Conservation (phyloP, 179 eudicot genomes). For the Camellia oleifera region DNA sequence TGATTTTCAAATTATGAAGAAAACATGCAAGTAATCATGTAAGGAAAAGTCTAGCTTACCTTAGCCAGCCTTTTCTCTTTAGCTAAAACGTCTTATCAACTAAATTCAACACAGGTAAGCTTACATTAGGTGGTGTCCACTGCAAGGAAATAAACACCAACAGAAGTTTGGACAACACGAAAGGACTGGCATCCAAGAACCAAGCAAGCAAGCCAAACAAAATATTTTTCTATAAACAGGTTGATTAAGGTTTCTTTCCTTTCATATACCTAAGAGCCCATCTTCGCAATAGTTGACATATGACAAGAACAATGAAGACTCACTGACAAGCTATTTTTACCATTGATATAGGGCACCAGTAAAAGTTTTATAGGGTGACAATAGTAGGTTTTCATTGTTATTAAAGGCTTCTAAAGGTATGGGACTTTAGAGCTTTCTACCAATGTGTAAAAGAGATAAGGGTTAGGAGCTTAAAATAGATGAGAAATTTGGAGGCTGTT, state of each 20-base stretch:
- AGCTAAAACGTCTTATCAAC: slow-evolving; percentile 96
- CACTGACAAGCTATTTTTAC: background rate
- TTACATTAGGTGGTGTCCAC: slow-evolving; percentile 96
- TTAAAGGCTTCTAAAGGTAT: background rate
- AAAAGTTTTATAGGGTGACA: background rate
- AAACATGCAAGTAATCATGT: slow-evolving; percentile 7
- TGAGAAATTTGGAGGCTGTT: too few species aligned
- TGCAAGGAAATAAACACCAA: slow-evolving; percentile 39
- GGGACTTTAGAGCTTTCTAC: background rate
- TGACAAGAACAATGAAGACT: background rate
- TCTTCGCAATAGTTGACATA: background rate
- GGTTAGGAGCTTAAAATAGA: background rate
- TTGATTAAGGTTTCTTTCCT: background rate
- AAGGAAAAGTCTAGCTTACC: slow-evolving; percentile 40
- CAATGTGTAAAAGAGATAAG: background rate
- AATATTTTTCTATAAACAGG: background rate
- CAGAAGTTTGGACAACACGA: background rate
- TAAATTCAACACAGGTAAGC: slow-evolving; percentile 82
- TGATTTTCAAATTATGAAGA: slow-evolving; percentile 5
- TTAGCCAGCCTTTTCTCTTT: slow-evolving; percentile 95
- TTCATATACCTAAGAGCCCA: background rate
- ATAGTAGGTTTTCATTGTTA: background rate
- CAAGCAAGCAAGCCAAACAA: background rate
- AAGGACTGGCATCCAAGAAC: background rate
- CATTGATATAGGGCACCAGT: background rate